Conservation (phyloP, 83 land plant genomes). For the Picea abies region DNA sequence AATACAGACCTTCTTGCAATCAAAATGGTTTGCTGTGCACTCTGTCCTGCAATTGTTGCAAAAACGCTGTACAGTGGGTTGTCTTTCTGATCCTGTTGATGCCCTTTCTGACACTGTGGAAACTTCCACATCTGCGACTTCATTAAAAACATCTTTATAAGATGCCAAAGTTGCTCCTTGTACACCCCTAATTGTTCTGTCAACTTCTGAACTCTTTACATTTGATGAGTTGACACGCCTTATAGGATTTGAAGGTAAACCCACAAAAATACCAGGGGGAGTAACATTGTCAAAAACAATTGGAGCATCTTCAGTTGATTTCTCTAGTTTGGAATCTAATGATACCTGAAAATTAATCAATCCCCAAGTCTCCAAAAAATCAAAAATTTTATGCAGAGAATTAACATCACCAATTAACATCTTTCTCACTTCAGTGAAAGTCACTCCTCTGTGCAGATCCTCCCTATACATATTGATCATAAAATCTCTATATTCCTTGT, state of each 20-base stretch:
- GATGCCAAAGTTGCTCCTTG: conserved; percentile 43
- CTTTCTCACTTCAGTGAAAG: conserved; percentile 86
- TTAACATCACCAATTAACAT: conserved; percentile 84
- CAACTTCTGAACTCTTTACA: neutral
- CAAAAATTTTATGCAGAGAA: conserved; percentile 65
- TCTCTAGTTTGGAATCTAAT: neutral
- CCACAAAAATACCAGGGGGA: conserved; percentile 54
- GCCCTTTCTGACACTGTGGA: neutral
- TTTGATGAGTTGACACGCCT: conserved; percentile 19
- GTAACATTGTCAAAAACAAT: conserved; percentile 53
- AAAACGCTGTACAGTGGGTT: neutral
- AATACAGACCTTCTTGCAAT: conserved; percentile 37
- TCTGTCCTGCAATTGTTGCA: conserved; percentile 50
- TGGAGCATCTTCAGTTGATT: conserved; percentile 1
- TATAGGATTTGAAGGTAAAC: conserved; percentile 33
- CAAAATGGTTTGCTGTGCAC: conserved; percentile 27
- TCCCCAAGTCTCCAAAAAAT: conserved; percentile 86
- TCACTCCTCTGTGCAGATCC: conserved; percentile 63
- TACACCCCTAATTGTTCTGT: neutral
- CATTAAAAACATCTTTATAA: conserved; percentile 46
- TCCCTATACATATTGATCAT: conserved; percentile 91
- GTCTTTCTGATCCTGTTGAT: conserved; percentile 2
- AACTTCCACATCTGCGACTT: neutral
- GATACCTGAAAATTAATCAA: conserved; percentile 67
- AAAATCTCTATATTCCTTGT: conserved; percentile 96